Base-by-base conservation (phyloP, 305 asterid genomes). In the Rubia peregrina region DNA sequence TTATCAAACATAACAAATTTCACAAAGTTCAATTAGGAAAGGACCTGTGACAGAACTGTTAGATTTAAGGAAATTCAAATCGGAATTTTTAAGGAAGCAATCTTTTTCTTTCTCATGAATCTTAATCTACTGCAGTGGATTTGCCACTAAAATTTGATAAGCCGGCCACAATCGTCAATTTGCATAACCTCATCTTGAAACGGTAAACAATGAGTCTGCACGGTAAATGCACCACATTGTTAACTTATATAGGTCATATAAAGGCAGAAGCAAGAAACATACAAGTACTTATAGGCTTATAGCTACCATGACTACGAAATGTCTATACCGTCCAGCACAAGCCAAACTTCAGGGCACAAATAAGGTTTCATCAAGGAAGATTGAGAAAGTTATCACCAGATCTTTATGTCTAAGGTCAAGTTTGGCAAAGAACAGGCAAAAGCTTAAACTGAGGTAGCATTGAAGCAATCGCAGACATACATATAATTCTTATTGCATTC, bases 281-380 rank as follows among this genome's bases (percentile, higher is more conserved):
- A 51, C 59, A 51, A 16, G n/a, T 1, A 13, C 21, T 46, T 33
- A 33, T 33, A 26, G 30, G 13, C 51, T 46, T 46, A 46, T 46
- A 46, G 51, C 51, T 11, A 30, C 44, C 13, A 30, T 12, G 36
- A 33, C 17, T 4, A 0, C 9, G 55, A 4, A 48, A 48, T 7
- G 11, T 26, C 40, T 22, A 60, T 12, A 41, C 11, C 21, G 24
- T 3, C 48, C 46, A 36, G 36, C 46, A 33, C 0, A n/a, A 63
- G 36, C 19, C 11, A 63, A 38, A 21, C 67, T 36, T n/a, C 12
- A 26, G 43, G 43, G 21, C 16, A 63, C 48, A 14, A 30, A 33
- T 12, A 61, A 30, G 67, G 67, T 17, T 30, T 61, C 44, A 61
- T 61, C 66, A 61, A 61, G 21, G 9, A 61, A 59, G 21, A 19